Evolutionary conservation across 1,139 yeast species (phyloP), one percentile per base, ranked within the genome.

Genomic region (Arxiozyma heterogenica): DNA sequence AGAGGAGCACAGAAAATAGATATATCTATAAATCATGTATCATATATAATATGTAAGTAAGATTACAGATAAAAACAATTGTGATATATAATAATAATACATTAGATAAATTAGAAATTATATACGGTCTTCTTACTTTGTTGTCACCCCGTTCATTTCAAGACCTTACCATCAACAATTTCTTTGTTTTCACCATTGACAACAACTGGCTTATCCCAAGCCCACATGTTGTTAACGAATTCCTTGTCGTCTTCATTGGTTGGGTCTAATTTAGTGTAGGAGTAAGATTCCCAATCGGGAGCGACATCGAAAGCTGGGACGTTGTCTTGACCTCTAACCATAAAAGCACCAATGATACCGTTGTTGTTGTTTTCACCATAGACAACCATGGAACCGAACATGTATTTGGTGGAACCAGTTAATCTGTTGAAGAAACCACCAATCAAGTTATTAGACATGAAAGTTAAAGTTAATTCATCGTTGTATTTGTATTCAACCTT

Each of bases 371-470:
- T 89, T 79, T 87, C 97, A 76, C 98, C 98, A 78, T 88, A 91
- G 65, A 93, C 98, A 68, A 89, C 95, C 77, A 85, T 75, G 72
- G 84, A 77, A 71, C 98, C 98, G 74, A 93, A 93, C 81, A 93
- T 74, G 83, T 83, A 93, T 80, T 93, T 93, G 78, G 87, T 79
- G 62, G 98, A 91, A 63, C 83, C 98, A 60, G 83, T 72, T 71
- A 93, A 82, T 80, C 98, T 88, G 86, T 84, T 84, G 84, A 93
- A 89, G 88, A 93, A 93, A 71, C 98, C 98, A 73, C 98, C 98
- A 71, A 93, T 79, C 76, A 90, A 83, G 85, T 93, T 93, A 84
- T 90, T 90, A 66, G 98, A 89, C 98, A 93, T 93, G 79, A 93
- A 93, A 64, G 96, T 86, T 75, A 87, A 77, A 65, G 97, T 91